Percentiles rank a stretch among this genome's conserved stretches.
phyloP scores from a whole-genome alignment of 176 grass and related monocot genomes.

The Paspalum vaginatum region DNA sequence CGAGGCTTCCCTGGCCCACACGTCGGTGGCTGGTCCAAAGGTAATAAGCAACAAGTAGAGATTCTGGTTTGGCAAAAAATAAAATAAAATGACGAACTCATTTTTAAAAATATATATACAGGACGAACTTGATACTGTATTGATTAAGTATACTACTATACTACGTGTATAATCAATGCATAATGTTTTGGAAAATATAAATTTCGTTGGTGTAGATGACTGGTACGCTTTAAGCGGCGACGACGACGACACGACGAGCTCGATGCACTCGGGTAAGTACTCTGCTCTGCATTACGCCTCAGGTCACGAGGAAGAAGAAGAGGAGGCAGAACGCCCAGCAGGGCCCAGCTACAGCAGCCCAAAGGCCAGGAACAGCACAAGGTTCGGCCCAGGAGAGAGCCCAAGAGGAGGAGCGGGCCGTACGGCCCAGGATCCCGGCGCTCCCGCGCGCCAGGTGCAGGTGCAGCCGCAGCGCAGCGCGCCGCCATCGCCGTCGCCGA shows the following conservation, averaged over 20 bases:
- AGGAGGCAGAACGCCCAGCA: too few species aligned
- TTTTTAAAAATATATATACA: too few species aligned
- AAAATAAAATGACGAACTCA: too few species aligned
- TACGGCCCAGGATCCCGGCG: background rate
- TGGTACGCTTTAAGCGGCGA: slow-evolving; percentile 52
- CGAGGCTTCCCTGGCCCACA: slow-evolving; percentile 25
- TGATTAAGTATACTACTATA: too few species aligned
- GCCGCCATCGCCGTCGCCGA: background rate
- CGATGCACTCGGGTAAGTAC: slow-evolving; percentile 63
- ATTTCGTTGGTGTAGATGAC: slow-evolving; percentile 47
- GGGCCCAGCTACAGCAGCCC: slow-evolving; percentile 9
- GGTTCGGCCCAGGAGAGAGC: slow-evolving; percentile 45
- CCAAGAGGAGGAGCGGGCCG: background rate
- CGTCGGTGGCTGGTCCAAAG: slow-evolving; percentile 43
- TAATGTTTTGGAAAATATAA: background rate
- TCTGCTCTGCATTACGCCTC: slow-evolving; percentile 59
- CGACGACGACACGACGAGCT: slow-evolving; percentile 68
- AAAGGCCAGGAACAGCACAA: slow-evolving; percentile 4
- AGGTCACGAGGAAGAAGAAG: slow-evolving; percentile 10
- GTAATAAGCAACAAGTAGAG: too few species aligned
- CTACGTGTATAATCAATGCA: too few species aligned
- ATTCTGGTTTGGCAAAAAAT: too few species aligned
- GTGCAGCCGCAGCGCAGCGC: slow-evolving; percentile 45
- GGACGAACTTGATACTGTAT: too few species aligned
- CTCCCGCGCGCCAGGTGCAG: slow-evolving; percentile 12